Evolutionary conservation across 441 rosid species (phyloP).

Genomic region (Gossypium davidsonii): DNA sequence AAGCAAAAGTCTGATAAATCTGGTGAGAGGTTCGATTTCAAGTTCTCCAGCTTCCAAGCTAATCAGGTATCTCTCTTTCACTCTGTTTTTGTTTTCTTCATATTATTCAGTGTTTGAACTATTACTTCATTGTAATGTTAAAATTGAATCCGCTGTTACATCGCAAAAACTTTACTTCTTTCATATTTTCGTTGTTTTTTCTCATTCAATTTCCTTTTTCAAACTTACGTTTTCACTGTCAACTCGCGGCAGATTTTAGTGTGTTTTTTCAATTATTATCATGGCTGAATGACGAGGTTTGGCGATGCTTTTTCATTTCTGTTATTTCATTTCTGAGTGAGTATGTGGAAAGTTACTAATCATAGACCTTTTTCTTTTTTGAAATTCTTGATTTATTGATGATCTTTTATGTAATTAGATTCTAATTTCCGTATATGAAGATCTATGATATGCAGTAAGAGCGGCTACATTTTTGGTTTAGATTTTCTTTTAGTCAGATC

Average conservation of each 20-base stretch:
- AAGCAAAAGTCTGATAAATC: slow-evolving; percentile 31
- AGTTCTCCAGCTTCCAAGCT: slow-evolving; percentile 35
- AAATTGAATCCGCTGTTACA: slow-evolving; percentile 5
- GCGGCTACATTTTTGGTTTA: not conserved
- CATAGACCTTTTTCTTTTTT: not conserved
- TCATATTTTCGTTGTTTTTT: not conserved
- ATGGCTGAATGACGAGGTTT: not conserved
- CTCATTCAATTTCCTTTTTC: not conserved
- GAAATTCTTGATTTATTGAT: not conserved
- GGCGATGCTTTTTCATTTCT: not conserved
- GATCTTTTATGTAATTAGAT: not conserved
- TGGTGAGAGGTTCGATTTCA: slow-evolving; percentile 37
- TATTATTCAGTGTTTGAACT: not conserved
- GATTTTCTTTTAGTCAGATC: slow-evolving; percentile 1
- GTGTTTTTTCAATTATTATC: not conserved
- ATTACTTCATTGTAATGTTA: not conserved
- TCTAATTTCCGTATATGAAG: not conserved
- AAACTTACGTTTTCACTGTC: not conserved
- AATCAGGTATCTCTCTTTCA: slow-evolving; percentile 28
- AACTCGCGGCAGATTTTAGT: slow-evolving; percentile 3
- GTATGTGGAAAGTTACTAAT: not conserved
- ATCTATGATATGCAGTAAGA: not conserved
- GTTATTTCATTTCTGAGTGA: not conserved
- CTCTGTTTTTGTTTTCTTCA: not conserved
- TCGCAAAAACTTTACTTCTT: not conserved